These are phyloP conservation scores for Talaromyces stipitatus DNA, from an alignment of 495 filamentous ascomycete genomes.

Conservation along the genomic window DNA sequence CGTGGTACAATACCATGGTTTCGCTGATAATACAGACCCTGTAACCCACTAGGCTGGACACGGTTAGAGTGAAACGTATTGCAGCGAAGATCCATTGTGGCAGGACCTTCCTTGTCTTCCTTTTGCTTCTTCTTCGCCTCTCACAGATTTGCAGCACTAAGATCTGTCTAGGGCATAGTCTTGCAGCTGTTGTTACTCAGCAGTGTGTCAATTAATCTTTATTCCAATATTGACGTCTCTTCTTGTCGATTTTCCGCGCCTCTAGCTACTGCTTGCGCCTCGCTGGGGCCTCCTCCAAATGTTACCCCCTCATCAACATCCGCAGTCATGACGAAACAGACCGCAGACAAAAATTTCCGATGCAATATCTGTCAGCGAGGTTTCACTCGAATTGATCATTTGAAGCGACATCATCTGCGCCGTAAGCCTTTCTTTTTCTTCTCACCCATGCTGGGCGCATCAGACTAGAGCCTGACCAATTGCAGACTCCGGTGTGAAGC, in stretches of 20 bases:
- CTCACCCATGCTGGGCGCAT: neutral
- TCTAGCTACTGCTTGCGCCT: neutral
- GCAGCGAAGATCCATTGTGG: no score
- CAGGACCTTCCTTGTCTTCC: neutral
- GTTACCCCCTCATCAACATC: conserved; percentile 7
- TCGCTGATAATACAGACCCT: neutral
- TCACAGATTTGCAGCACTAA: neutral
- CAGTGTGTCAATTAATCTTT: no score
- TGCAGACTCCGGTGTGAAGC: conserved; percentile 38
- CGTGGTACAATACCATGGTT: neutral
- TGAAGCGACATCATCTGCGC: conserved; percentile 40
- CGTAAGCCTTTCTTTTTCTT: conserved; percentile 23
- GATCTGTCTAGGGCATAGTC: neutral
- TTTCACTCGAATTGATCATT: conserved; percentile 42
- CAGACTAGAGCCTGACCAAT: neutral
- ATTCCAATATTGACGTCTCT: neutral
- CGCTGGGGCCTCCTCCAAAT: neutral
- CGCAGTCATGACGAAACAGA: conserved; percentile 26
- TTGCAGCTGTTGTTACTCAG: neutral
- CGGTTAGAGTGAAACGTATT: neutral
- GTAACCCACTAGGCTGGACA: neutral
- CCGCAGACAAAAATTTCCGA: conserved; percentile 36
- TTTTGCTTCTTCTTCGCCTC: neutral
- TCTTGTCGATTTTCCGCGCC: neutral
- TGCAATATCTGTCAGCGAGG: conserved; percentile 39